phyloP scores from a whole-genome alignment of 495 filamentous ascomycete species.

The Podospora comata region DNA sequence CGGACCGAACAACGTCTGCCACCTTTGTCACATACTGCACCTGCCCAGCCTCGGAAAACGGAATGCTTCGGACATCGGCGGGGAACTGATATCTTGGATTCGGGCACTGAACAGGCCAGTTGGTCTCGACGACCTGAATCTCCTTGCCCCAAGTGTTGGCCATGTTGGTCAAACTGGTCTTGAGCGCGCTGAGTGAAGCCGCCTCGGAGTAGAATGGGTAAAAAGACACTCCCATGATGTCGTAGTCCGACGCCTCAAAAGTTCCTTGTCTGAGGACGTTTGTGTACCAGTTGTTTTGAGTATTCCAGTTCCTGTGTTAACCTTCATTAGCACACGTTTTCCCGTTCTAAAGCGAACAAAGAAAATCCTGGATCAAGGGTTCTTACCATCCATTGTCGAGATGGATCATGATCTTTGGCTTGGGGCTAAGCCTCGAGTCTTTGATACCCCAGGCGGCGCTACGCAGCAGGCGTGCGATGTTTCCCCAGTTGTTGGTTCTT shows the following conservation, averaged over 20 bases:
- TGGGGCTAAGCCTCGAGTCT: constrained; percentile 53
- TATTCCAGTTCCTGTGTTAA: constrained; percentile 49
- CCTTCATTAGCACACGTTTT: neutral
- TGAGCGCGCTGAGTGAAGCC: constrained; percentile 56
- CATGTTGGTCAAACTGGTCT: constrained; percentile 56
- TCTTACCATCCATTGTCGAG: constrained; percentile 61
- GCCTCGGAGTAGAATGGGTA: constrained; percentile 62
- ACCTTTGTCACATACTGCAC: constrained; percentile 53
- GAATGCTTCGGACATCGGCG: constrained; percentile 52
- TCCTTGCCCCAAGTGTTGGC: constrained; percentile 57
- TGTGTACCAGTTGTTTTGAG: constrained; percentile 63
- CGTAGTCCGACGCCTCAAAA: constrained; percentile 55
- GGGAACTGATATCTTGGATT: constrained; percentile 56
- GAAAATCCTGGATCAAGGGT: neutral
- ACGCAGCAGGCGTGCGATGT: constrained; percentile 60
- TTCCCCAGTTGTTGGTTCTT: constrained; percentile 46
- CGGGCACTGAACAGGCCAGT: constrained; percentile 64
- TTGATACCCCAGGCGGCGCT: constrained; percentile 61
- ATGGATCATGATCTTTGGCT: constrained; percentile 66
- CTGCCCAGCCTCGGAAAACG: constrained; percentile 61
- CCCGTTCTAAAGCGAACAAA: neutral
- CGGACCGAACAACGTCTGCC: constrained; percentile 50
- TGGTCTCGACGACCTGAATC: constrained; percentile 61
- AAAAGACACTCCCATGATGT: constrained; percentile 67
- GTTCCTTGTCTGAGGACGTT: constrained; percentile 52